Percentiles rank a stretch among this genome's conserved stretches.
Conservation (phyloP, 116 monocot species). For the Cymodocea nodosa region DNA sequence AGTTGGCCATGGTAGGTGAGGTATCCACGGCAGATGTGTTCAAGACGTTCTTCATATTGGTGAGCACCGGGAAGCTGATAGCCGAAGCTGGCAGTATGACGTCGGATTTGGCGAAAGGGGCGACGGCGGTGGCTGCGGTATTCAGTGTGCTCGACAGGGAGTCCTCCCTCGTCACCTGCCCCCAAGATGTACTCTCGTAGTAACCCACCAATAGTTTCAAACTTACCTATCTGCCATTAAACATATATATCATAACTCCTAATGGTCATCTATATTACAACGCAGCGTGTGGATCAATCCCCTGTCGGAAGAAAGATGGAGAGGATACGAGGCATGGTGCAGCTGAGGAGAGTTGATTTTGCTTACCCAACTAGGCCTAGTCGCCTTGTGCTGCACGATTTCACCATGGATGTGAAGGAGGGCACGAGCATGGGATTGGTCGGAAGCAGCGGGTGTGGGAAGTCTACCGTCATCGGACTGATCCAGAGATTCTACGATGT, state of each 20-base stretch:
- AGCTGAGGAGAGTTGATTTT: constrained; percentile 44
- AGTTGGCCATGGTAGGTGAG: constrained; percentile 27
- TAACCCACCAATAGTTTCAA: too few species aligned
- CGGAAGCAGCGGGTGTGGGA: constrained; percentile 56
- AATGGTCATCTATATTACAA: neutral
- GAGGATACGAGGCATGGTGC: constrained; percentile 45
- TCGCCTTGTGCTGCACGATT: constrained; percentile 29
- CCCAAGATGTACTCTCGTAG: constrained; percentile 12
- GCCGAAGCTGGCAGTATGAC: constrained; percentile 88
- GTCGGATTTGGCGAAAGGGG: constrained; percentile 73
- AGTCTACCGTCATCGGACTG: constrained; percentile 50
- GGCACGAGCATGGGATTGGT: constrained; percentile 42
- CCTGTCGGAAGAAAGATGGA: neutral
- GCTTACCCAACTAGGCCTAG: constrained; percentile 43
- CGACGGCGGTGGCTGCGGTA: constrained; percentile 45
- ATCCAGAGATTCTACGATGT: constrained; percentile 66
- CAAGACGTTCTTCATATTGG: constrained; percentile 79
- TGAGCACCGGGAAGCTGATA: constrained; percentile 66
- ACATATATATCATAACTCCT: too few species aligned
- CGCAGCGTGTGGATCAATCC: neutral
- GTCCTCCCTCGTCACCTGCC: constrained; percentile 21
- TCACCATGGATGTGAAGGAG: constrained; percentile 45
- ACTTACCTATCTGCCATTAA: too few species aligned
- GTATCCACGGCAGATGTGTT: constrained; percentile 48
- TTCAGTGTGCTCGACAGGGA: constrained; percentile 60